Evolutionary conservation across 169 alveolate species (phyloP).

Genomic region (Blepharisma undulans): DNA sequence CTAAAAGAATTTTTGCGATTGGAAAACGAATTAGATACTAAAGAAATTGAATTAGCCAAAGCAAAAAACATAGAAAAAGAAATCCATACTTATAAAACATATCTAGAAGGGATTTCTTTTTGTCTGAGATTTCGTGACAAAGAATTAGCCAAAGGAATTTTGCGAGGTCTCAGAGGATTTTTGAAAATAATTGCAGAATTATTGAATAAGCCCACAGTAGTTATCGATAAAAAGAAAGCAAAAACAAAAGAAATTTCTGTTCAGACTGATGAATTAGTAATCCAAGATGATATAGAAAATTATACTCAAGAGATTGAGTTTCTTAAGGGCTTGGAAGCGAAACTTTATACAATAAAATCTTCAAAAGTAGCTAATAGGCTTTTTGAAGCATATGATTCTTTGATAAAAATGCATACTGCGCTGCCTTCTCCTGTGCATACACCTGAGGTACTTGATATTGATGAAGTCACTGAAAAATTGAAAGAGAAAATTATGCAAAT

Average conservation of each 20-base stretch:
- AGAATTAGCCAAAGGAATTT: neutral
- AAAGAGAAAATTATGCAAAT: neutral
- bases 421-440: neutral
- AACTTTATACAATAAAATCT: neutral
- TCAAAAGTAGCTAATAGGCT: neutral
- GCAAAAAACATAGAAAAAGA: neutral
- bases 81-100: neutral
- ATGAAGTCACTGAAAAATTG: neutral
- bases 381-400: neutral
- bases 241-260: neutral
- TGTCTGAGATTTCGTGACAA: neutral
- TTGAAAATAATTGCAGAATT: neutral
- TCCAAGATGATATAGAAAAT: neutral
- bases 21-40: neutral
- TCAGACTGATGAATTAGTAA: neutral
- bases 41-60: neutral
- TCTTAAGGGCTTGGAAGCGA: neutral
- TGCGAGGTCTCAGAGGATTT: neutral
- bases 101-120: neutral
- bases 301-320: neutral
- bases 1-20: neutral
- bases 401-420: neutral
- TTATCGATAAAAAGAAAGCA: neutral
- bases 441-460: neutral
- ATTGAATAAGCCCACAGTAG: neutral